Percentiles rank a stretch among this genome's conserved stretches.
These are phyloP conservation scores for Suillus weaverae DNA, from an alignment of 768 basidiomycete genomes.

Conservation along the genomic window DNA sequence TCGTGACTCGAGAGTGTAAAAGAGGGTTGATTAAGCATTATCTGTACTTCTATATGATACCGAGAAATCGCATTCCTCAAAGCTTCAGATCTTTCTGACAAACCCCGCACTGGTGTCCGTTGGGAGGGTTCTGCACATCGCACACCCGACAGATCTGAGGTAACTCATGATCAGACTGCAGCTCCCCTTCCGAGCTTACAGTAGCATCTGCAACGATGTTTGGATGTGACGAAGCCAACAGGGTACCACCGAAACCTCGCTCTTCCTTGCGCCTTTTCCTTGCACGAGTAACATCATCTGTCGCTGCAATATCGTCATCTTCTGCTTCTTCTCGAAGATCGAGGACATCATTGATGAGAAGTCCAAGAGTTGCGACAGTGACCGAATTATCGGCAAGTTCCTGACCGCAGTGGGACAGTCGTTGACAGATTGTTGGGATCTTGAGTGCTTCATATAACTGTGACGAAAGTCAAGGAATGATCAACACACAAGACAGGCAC, in stretches of 20 bases:
- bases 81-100: slow-evolving; percentile 44
- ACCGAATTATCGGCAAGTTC: slow-evolving; percentile 65
- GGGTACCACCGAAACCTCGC: slow-evolving; percentile 72
- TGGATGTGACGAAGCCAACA: slow-evolving; percentile 50
- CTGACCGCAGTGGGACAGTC: slow-evolving; percentile 57
- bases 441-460: slow-evolving; percentile 63
- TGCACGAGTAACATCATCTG: slow-evolving; percentile 45
- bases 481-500: slow-evolving; percentile 21
- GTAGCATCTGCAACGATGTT: slow-evolving; percentile 30
- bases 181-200: slow-evolving; percentile 35
- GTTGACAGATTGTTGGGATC: slow-evolving; percentile 77
- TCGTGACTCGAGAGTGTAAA: slow-evolving; percentile 20
- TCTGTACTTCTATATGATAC: slow-evolving; percentile 35
- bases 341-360: slow-evolving; percentile 61
- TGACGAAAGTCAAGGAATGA: slow-evolving; percentile 7
- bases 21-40: slow-evolving; percentile 33
- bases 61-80: slow-evolving; percentile 22
- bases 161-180: slow-evolving; percentile 19
- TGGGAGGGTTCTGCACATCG: slow-evolving; percentile 55
- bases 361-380: slow-evolving; percentile 52
- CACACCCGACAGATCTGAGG: slow-evolving; percentile 54
- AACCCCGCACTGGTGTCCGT: slow-evolving; percentile 43
- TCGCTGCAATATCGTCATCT: slow-evolving; percentile 53
- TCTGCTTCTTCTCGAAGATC: slow-evolving; percentile 67
- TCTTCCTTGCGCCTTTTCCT: slow-evolving; percentile 51